Evolutionary conservation across 805 yeast genomes (phyloP), one percentile per base, ranked within the genome.

Genomic region (Candida chauliodis): DNA sequence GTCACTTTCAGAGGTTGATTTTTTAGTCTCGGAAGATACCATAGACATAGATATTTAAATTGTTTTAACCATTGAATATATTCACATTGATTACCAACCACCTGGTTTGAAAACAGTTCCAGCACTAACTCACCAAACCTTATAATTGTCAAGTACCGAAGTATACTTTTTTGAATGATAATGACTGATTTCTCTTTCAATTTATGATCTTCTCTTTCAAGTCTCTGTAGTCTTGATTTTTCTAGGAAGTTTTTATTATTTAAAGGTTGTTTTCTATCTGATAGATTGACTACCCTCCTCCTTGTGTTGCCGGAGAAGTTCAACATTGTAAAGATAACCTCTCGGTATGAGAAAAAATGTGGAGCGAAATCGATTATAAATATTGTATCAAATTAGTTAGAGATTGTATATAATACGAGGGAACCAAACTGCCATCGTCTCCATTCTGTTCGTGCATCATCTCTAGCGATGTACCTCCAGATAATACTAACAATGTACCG

Each of bases 281-380:
- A 73, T 48, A 78, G 69, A 65, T 91, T 84, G 44, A 84, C 76
- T 37, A 74, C 75, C 25, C 84, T 65, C 37, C 78, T 66, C 45
- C 78, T 72, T 14, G 78, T 66, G 47, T 77, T 80, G 4, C 95
- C 95, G 8, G 79, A 74, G 62, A 85, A 86, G 62, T 81, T 79
- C 28, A 68, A 38, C 73, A 69, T 69, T 10, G 22, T 30, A n/a
- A 15, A 13, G 24, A 30, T 21, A 21, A 21, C n/a, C n/a, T n/a
- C n/a, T n/a, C n/a, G n/a, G n/a, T 14, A 28, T 8, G 21, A n/a
- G 31, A 16, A 25, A 25, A 25, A 25, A 11, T 21, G 23, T 21
- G 23, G 23, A 21, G 9, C 9, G 15, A 27, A 28, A 11, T 31
- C 23, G 39, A 38, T 14, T 47, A 41, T 23, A 34, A 34, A 14